A percentile compares a stretch with the other conserved stretches of the same genome.
Conservation (phyloP, 441 rosid species). For the Cnidoscolus chayamansa region DNA sequence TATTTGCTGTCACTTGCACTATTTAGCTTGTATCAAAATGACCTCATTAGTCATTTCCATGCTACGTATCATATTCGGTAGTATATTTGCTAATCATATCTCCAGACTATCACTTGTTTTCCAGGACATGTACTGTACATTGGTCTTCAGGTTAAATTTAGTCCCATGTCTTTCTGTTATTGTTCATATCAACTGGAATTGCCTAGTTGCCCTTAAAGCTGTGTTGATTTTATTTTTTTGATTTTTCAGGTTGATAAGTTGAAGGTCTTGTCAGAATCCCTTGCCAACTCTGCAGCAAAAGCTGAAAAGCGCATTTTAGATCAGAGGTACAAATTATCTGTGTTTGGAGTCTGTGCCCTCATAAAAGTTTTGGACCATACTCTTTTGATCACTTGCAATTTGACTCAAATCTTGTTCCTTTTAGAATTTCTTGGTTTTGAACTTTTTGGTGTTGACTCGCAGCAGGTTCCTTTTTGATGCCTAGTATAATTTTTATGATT, state of each 20-base stretch:
- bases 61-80: not conserved
- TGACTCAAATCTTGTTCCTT: not conserved
- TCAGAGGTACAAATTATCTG: constrained; percentile 51
- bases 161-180: not conserved
- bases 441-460: not conserved
- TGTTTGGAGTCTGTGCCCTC: not conserved
- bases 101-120: not conserved
- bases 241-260: constrained; percentile 85
- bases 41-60: not conserved
- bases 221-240: constrained; percentile 19
- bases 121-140: not conserved
- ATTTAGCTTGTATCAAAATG: not conserved
- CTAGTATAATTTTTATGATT: not conserved
- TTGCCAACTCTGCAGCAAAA: constrained; percentile 70
- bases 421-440: not conserved
- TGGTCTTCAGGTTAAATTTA: not conserved
- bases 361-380: not conserved
- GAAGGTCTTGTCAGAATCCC: constrained; percentile 89
- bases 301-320: constrained; percentile 88
- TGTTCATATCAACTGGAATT: not conserved
- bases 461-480: not conserved
- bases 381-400: not conserved
- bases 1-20: not conserved
- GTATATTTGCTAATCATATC: not conserved
- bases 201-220: not conserved